phyloP scores from a whole-genome alignment of 495 filamentous ascomycete species.

The Haplographium delicatum region DNA sequence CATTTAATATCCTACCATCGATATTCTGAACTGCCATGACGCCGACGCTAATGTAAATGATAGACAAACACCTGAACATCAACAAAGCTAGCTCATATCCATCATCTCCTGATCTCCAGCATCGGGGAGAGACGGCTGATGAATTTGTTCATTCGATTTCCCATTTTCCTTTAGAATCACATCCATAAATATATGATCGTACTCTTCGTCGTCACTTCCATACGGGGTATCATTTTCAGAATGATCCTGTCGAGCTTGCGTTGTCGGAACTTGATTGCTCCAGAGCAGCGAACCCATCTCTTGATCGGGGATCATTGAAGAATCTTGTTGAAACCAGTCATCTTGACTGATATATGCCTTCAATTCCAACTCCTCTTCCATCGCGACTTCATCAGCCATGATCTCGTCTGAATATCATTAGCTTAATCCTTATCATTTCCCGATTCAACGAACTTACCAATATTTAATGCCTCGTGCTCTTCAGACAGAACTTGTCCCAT shows the following conservation, averaged over 20 bases:
- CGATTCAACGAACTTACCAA: neutral
- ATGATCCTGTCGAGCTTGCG: slow-evolving; percentile 9
- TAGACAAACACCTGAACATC: neutral
- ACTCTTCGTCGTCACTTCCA: slow-evolving; percentile 41
- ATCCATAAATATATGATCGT: slow-evolving; percentile 56
- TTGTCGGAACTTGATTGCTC: neutral
- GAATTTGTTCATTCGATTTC: slow-evolving; percentile 12
- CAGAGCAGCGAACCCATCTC: slow-evolving; percentile 1
- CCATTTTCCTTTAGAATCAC: slow-evolving; percentile 34
- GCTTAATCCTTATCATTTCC: too few species aligned
- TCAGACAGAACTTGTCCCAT: slow-evolving; percentile 26
- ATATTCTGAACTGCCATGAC: slow-evolving; percentile 13
- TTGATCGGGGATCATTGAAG: neutral
- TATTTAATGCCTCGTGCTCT: slow-evolving; percentile 30
- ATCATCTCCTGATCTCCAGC: slow-evolving; percentile 21
- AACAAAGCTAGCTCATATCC: slow-evolving; percentile 20
- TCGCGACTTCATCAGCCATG: slow-evolving; percentile 40
- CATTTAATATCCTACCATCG: slow-evolving; percentile 2
- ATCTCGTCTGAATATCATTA: slow-evolving; percentile 32
- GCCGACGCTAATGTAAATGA: slow-evolving; percentile 20
- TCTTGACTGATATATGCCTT: slow-evolving; percentile 38
- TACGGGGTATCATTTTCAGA: too few species aligned
- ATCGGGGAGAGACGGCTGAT: slow-evolving; percentile 9
- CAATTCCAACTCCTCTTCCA: slow-evolving; percentile 52
- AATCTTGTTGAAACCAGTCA: neutral